Evolutionary conservation across 177 flowering plant species (phyloP).

Genomic region (Vitis hybrid): DNA sequence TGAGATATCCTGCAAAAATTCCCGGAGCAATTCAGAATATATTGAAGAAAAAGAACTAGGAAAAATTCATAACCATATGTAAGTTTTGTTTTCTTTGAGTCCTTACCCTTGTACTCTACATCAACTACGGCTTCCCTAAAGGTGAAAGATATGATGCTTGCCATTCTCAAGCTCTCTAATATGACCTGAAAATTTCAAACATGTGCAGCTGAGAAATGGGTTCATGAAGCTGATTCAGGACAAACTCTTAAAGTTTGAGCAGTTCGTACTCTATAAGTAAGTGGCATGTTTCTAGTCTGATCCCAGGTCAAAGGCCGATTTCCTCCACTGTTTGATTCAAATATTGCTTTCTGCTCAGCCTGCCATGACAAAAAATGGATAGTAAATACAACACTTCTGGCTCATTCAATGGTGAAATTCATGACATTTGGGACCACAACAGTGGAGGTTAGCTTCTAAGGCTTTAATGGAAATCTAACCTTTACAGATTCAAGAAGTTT

Average conservation of each 20-base stretch:
- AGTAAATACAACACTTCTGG: too few species aligned
- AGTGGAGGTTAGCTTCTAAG: neutral
- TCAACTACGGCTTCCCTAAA: slow-evolving; percentile 64
- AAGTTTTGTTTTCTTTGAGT: neutral
- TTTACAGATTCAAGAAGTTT: slow-evolving; percentile 52
- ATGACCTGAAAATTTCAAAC: slow-evolving; percentile 39
- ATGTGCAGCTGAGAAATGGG: neutral
- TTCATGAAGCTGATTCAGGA: neutral
- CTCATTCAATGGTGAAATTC: too few species aligned
- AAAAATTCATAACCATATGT: neutral
- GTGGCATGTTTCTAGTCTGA: slow-evolving; percentile 55
- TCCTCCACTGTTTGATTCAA: slow-evolving; percentile 34
- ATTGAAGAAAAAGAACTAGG: neutral
- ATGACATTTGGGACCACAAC: neutral
- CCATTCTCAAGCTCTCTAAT: slow-evolving; percentile 65
- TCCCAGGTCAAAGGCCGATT: slow-evolving; percentile 47
- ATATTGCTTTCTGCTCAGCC: slow-evolving; percentile 54
- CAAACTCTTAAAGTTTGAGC: neutral
- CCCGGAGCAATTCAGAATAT: neutral
- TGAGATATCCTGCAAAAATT: slow-evolving; percentile 40
- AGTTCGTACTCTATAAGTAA: slow-evolving; percentile 43
- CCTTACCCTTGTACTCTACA: slow-evolving; percentile 57
- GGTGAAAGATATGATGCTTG: slow-evolving; percentile 66
- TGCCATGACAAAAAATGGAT: slow-evolving; percentile 13
- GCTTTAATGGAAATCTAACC: slow-evolving; percentile 24